Evolutionary conservation across 2,329 filamentous ascomycete genomes (phyloP).

Genomic region (Xylariaceae sp.): DNA sequence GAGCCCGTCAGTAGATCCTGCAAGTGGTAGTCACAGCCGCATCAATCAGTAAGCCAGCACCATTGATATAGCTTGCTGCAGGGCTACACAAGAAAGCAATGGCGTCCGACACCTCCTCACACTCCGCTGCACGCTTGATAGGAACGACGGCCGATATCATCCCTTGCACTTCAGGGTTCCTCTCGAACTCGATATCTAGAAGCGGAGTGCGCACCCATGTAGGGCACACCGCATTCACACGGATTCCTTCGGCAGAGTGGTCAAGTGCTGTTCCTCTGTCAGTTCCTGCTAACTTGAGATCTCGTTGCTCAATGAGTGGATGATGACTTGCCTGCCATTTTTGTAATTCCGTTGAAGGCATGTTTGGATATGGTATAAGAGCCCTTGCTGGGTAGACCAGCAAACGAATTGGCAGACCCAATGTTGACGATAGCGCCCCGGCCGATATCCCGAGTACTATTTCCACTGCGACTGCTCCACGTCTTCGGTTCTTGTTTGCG

Average conservation of each 20-base stretch:
- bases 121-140: constrained; percentile 17
- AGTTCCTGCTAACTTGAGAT: background rate
- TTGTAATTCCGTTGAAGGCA: constrained; percentile 18
- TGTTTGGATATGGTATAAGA: constrained; percentile 23
- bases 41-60: constrained; percentile 17
- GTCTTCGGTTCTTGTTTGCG: constrained; percentile 17
- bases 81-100: constrained; percentile 20
- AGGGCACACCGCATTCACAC: constrained; percentile 20
- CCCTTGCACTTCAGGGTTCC: constrained; percentile 9
- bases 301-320: too few relatives aligned
- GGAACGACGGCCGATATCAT: background rate
- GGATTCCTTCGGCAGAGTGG: constrained; percentile 15
- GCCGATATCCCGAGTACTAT: constrained; percentile 14
- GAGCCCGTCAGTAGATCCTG: constrained; percentile 10
- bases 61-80: constrained; percentile 20
- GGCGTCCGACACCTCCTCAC: constrained; percentile 19
- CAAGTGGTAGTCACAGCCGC: constrained; percentile 18
- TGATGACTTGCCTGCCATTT: constrained; percentile 8
- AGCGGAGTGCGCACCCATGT: constrained; percentile 19
- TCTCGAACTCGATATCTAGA: constrained; percentile 12
- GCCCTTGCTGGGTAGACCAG: constrained; percentile 15
- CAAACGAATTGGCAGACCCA: constrained; percentile 17
- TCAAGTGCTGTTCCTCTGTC: constrained; percentile 9
- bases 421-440: constrained; percentile 20
- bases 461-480: constrained; percentile 15